phyloP scores from a whole-genome alignment of 2,329 filamentous ascomycete species.

The Nectriaceae sp. region DNA sequence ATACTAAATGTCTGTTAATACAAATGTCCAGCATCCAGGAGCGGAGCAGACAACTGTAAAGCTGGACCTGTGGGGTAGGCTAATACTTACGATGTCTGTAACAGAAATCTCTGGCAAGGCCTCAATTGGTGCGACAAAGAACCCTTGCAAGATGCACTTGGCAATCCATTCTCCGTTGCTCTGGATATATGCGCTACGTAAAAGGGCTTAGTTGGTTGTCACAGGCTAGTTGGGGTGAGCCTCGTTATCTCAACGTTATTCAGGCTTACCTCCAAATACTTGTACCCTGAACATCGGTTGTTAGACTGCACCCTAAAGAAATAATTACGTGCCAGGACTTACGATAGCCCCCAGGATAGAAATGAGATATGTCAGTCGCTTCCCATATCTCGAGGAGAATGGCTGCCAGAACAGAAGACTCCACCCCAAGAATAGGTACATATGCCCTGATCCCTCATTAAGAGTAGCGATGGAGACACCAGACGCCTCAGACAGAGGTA shows the following conservation, averaged over 20 bases:
- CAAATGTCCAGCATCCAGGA: fast-evolving
- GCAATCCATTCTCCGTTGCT: conserved; percentile 41
- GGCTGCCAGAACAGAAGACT: conserved; percentile 50
- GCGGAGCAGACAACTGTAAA: no score
- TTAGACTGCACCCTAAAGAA: no score
- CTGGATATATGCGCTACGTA: not conserved
- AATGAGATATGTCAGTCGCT: conserved; percentile 40
- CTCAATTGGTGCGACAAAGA: conserved; percentile 48
- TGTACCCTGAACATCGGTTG: no score
- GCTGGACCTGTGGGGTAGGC: no score
- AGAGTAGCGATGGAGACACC: conserved; percentile 35
- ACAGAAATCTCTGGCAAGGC: conserved; percentile 47
- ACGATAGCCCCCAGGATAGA: conserved; percentile 36
- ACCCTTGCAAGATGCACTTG: conserved; percentile 44
- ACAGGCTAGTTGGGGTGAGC: not conserved
- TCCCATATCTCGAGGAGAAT: conserved; percentile 47
- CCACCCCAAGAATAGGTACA: conserved; percentile 49
- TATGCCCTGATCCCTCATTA: conserved; percentile 41
- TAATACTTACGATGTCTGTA: conserved; percentile 39
- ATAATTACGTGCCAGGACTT: not conserved
- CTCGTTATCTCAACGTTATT: not conserved
- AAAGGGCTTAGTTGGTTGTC: fast-evolving
- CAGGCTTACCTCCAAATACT: conserved; percentile 11
- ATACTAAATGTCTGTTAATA: conserved; percentile 16
- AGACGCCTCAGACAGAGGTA: conserved; percentile 35